These are phyloP conservation scores for Blastobotrys illinoisensis DNA, from an alignment of 1,139 yeast genomes.

Conservation along the genomic window DNA sequence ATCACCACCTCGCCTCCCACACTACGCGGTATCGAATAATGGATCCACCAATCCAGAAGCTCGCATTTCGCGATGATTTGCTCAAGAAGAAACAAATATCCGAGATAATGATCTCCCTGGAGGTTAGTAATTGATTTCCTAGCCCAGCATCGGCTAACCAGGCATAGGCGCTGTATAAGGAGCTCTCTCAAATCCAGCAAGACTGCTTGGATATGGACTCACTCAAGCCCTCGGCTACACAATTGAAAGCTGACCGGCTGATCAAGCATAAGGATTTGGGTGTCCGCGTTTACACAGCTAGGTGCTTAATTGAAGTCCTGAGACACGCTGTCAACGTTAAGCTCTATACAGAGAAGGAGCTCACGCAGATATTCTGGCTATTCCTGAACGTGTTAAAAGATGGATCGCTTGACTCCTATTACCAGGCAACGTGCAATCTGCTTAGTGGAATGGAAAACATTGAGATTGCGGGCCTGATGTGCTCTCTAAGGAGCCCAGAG, in stretches of 20 bases:
- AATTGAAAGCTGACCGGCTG: slow-evolving; percentile 46
- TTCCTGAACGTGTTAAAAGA: neutral
- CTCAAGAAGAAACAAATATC: neutral
- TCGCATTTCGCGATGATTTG: neutral
- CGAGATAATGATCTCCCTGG: neutral
- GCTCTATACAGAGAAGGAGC: neutral
- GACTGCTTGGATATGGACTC: slow-evolving; percentile 47
- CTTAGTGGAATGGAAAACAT: neutral
- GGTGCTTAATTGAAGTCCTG: slow-evolving; percentile 71
- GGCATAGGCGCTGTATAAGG: slow-evolving; percentile 47
- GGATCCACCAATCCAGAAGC: neutral
- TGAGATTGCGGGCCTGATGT: neutral
- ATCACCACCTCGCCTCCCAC: neutral
- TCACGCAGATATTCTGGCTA: neutral
- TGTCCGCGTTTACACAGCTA: slow-evolving; percentile 64
- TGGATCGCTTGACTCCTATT: neutral
- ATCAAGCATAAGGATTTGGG: slow-evolving; percentile 60
- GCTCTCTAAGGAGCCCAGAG: neutral
- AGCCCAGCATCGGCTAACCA: neutral
- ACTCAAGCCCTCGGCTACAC: slow-evolving; percentile 29
- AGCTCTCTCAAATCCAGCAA: slow-evolving; percentile 57
- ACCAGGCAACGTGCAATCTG: neutral
- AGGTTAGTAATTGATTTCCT: neutral
- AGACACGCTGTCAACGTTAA: slow-evolving; percentile 30
- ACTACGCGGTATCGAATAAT: neutral